Conservation (phyloP, 768 basidiomycete species). For the Tephrocybe sp. region DNA sequence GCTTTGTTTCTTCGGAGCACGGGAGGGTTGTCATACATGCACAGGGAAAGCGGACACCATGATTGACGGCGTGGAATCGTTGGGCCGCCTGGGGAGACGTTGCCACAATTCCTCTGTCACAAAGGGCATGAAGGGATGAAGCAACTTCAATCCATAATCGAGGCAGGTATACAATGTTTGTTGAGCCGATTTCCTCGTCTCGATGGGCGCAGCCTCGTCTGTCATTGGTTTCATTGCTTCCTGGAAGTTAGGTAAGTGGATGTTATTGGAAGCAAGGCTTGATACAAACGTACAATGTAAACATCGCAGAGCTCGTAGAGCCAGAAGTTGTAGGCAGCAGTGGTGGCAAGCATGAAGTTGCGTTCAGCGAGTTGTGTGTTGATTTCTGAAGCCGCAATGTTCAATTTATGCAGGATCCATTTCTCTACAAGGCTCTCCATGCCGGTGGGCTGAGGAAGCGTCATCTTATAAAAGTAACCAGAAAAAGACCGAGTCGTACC, state of each 20-base stretch:
- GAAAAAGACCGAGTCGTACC: slow-evolving; percentile 49
- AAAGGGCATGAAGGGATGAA: slow-evolving; percentile 99
- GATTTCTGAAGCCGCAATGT: slow-evolving; percentile 72
- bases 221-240: slow-evolving; percentile 99
- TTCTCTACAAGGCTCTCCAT: slow-evolving; percentile 88
- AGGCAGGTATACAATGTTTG: slow-evolving; percentile 95
- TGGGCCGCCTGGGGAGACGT: slow-evolving; percentile 80
- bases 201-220: slow-evolving; percentile 64
- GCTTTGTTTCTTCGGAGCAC: not conserved
- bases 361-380: slow-evolving; percentile 74
- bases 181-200: slow-evolving; percentile 78
- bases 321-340: slow-evolving; percentile 89
- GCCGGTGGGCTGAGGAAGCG: slow-evolving; percentile 92
- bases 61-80: slow-evolving; percentile 81
- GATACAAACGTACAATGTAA: slow-evolving; percentile 70
- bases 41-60: slow-evolving; percentile 87
- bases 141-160: slow-evolving; percentile 82
- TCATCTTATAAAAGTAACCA: no score
- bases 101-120: slow-evolving; percentile 99
- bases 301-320: slow-evolving; percentile 99
- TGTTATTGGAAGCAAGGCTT: not conserved
- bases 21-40: slow-evolving; percentile 47
- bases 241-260: slow-evolving; percentile 35
- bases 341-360: slow-evolving; percentile 93
- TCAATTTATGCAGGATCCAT: slow-evolving; percentile 95